phyloP scores from a whole-genome alignment of 2,329 filamentous ascomycete species.

The Colletotrichum kahawae region DNA sequence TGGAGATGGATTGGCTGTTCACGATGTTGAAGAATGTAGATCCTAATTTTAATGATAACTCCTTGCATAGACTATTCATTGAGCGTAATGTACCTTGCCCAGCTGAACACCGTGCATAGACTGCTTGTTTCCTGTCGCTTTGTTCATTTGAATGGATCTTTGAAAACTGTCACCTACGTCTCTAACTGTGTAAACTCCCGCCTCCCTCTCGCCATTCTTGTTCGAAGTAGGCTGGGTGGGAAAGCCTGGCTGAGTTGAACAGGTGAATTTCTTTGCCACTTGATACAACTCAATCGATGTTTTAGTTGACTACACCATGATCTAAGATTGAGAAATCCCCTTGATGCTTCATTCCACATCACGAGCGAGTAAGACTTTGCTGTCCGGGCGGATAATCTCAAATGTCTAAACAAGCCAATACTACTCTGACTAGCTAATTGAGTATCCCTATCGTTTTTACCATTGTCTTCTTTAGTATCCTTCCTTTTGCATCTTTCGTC shows the following conservation, averaged over 20 bases:
- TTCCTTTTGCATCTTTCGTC: accelerated
- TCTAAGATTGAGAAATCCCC: neutral
- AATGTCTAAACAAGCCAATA: neutral
- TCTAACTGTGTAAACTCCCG: neutral
- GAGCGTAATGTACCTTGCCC: neutral
- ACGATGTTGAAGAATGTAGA: neutral
- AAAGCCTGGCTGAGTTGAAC: neutral
- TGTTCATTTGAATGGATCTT: accelerated
- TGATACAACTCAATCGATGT: neutral
- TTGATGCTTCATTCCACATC: neutral
- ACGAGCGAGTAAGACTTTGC: neutral
- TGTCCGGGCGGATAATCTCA: neutral
- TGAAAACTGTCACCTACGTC: neutral
- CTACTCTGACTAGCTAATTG: neutral
- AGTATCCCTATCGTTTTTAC: neutral
- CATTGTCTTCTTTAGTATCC: neutral
- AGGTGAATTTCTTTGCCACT: neutral
- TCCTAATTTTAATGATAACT: neutral
- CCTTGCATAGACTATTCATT: neutral
- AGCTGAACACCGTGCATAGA: neutral
- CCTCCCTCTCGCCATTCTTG: neutral
- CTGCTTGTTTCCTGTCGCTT: neutral
- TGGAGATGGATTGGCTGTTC: neutral
- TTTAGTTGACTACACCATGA: neutral
- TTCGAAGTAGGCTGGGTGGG: neutral